These are phyloP conservation scores for Auxenochlorella protothecoides DNA, from an alignment of 139 green algal genomes.

Conservation along the genomic window DNA sequence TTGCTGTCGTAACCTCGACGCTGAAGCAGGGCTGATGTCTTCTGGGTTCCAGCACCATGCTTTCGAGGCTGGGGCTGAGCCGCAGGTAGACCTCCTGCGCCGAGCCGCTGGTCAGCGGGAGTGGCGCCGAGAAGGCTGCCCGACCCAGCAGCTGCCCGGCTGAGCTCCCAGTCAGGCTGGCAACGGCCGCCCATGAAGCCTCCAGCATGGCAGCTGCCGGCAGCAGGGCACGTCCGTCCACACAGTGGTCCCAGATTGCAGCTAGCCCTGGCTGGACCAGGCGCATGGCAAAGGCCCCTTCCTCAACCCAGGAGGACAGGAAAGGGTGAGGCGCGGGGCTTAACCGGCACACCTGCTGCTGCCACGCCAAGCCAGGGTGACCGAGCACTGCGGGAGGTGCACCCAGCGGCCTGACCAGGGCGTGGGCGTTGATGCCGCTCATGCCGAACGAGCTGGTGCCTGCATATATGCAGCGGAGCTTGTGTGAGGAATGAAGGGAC, in stretches of 20 bases:
- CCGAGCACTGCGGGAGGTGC: neutral
- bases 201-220: conserved; percentile 30
- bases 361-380: conserved; percentile 3
- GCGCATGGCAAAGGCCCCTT: conserved; percentile 1
- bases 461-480: no score
- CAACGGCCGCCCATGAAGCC: neutral
- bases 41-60: no score
- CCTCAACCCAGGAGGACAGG: no score
- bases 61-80: neutral
- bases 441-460: conserved; percentile 22
- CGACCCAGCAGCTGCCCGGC: neutral
- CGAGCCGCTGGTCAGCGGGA: conserved; percentile 5
- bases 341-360: conserved; percentile 8
- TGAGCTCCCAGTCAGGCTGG: conserved; percentile 2
- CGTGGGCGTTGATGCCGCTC: conserved; percentile 34
- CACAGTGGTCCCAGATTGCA: conserved; percentile 64
- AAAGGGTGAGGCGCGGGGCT: no score
- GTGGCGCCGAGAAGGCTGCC: conserved; percentile 12
- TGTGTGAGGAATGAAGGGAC: no score
- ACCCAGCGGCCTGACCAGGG: conserved; percentile 1
- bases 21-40: no score
- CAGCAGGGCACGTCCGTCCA: conserved; percentile 40
- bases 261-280: conserved; percentile 27
- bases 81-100: neutral
- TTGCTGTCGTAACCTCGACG: no score